phyloP scores from a whole-genome alignment of 805 yeast species.

The Yarrowia sp. region DNA sequence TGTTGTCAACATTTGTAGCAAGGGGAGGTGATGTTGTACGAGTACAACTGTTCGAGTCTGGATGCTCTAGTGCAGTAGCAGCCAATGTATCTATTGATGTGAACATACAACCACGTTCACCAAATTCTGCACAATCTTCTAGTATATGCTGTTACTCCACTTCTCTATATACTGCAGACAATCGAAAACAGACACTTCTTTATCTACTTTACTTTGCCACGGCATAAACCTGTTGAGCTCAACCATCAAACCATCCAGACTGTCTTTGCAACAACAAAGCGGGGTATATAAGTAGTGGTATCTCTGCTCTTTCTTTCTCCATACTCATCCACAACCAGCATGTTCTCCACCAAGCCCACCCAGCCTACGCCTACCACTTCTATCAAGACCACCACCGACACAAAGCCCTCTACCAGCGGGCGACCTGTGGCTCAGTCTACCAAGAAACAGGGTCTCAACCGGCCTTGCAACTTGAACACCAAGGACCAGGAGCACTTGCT shows the following conservation, averaged over 20 bases:
- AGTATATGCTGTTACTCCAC: no score
- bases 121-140: no score
- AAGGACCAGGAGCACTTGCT: constrained; percentile 28
- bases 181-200: not conserved
- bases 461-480: constrained; percentile 19
- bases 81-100: no score
- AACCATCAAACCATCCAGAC: not conserved
- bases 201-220: not conserved
- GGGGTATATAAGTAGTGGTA: constrained; percentile 16
- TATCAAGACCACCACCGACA: constrained; percentile 5
- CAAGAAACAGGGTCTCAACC: not conserved
- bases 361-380: not conserved
- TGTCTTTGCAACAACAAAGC: not conserved
- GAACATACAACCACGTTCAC: no score
- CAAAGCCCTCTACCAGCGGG: constrained; percentile 9
- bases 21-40: no score
- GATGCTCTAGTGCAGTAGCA: no score
- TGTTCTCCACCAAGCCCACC: constrained; percentile 3
- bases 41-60: no score
- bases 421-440: constrained; percentile 2
- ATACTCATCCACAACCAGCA: not conserved
- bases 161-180: no score
- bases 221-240: constrained; percentile 27
- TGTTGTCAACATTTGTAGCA: no score
- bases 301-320: not conserved